Base-by-base conservation (phyloP, 495 filamentous ascomycete species). In the Lepraria neglecta region DNA sequence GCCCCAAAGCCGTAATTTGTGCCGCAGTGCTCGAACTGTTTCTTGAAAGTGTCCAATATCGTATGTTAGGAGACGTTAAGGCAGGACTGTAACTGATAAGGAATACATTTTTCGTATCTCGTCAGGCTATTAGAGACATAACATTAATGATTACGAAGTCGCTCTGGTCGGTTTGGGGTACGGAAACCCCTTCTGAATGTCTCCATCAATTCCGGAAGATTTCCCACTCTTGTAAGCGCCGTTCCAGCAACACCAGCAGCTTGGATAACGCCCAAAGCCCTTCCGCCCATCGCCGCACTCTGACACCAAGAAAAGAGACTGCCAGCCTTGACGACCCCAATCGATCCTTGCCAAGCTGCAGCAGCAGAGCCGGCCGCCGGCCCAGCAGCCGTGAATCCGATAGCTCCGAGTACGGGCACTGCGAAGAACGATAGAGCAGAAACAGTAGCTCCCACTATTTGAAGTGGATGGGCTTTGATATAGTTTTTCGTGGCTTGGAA, bases 261-360 rank as follows among this genome's bases (percentile, higher is more conserved):
- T 19, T 59, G 27, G 46, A 68, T 65, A 1, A 67, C 67, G 33
- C 51, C 45, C 28, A 71, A 14, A 38, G 69, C 68, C n/a, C 66
- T 64, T 50, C 69, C 69, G 27, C 68, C 68, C 66, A 70, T 69
- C 3, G 62, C 69, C 21, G 67, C 69, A 65, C 69, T 72, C 54
- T 72, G 69, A 64, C 68, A 70, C 68, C 66, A 72, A 9, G 69
- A 59, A 35, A 70, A 72, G 3, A 70, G 24, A 43, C 69, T 69
- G 15, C 68, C 69, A 44, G 62, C 68, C 45, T 72, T 38, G 12
- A 70, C 66, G 6, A 28, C 2, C 28, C 64, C 65, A 15, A 78
- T 67, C 12, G 64, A 67, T 12, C 56, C 57, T 38, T 67, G 62
- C 62, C 64, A 67, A 28, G 19, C 62, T 40, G 61, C 61, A 54